phyloP scores from a whole-genome alignment of 2,329 filamentous ascomycete genomes.

The Calycina marina region DNA sequence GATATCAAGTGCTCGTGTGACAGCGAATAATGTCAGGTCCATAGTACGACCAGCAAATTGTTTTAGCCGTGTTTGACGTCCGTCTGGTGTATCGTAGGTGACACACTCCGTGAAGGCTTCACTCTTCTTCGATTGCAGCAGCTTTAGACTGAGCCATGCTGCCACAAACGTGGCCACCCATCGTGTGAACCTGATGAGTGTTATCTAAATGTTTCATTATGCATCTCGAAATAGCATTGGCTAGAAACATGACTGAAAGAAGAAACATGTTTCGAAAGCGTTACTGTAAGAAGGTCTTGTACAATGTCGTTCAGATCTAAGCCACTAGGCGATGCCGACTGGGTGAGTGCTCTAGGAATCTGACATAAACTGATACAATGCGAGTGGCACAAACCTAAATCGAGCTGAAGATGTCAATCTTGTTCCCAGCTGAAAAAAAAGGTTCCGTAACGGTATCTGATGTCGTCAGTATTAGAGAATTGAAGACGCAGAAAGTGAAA shows the following conservation, averaged over 20 bases:
- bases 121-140: constrained; percentile 41
- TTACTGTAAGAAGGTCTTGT: too few relatives aligned
- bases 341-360: too few relatives aligned
- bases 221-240: too few relatives aligned
- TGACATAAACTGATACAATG: too few relatives aligned
- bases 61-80: constrained; percentile 17
- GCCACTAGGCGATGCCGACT: too few relatives aligned
- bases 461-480: constrained; percentile 1
- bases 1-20: constrained; percentile 58
- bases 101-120: constrained; percentile 27
- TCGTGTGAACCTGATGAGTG: constrained; percentile 40
- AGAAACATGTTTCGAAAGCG: too few relatives aligned
- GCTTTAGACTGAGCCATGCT: constrained; percentile 39
- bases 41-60: constrained; percentile 54
- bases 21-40: constrained; percentile 69
- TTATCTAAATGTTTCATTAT: too few relatives aligned
- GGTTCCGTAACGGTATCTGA: constrained; percentile 22
- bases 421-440: constrained; percentile 17
- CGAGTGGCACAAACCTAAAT: constrained; percentile 10
- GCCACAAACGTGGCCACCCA: constrained; percentile 43
- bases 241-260: too few relatives aligned
- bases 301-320: too few relatives aligned
- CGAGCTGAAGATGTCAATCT: constrained; percentile 18
- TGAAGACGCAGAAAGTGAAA: constrained; percentile 12
- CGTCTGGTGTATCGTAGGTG: constrained; percentile 16